Conservation (phyloP, 345 rosid genomes). For the Gossypium sturtianum region DNA sequence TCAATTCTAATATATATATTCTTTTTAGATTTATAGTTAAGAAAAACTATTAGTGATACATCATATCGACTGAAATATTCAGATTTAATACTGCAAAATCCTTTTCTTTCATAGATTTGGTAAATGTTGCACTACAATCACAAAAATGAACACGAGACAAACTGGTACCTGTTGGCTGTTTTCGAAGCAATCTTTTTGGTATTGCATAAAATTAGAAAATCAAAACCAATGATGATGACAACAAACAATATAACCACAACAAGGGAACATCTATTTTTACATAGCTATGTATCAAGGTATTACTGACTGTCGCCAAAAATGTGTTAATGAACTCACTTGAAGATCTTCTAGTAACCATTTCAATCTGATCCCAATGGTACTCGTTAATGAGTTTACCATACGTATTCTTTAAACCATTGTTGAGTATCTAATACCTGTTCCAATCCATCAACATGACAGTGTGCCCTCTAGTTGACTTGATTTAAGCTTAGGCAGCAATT, state of each 20-base stretch:
- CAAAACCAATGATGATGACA: not conserved
- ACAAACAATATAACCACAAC: too few species aligned
- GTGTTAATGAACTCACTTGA: not conserved
- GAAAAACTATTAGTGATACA: not conserved
- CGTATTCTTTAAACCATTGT: not conserved
- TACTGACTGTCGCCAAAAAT: not conserved
- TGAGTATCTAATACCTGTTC: not conserved
- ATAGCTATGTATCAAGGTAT: not conserved
- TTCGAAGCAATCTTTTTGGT: not conserved
- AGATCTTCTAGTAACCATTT: not conserved
- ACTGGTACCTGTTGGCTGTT: not conserved
- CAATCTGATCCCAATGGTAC: not conserved
- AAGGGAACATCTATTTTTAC: not conserved
- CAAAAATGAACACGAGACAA: not conserved
- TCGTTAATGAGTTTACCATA: not conserved
- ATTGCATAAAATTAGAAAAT: not conserved
- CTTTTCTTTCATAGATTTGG: not conserved
- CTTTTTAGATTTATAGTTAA: not conserved
- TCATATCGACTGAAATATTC: not conserved
- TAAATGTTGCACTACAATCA: not conserved
- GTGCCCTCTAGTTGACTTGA: conserved; percentile 35
- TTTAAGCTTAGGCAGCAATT: conserved; percentile 66
- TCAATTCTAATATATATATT: not conserved
- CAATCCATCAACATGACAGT: conserved; percentile 36
- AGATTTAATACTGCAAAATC: not conserved